A percentile compares a stretch with the other conserved stretches of the same genome.
Evolutionary conservation across 2,329 filamentous ascomycete species (phyloP).

Genomic region (Venturia carpophila): DNA sequence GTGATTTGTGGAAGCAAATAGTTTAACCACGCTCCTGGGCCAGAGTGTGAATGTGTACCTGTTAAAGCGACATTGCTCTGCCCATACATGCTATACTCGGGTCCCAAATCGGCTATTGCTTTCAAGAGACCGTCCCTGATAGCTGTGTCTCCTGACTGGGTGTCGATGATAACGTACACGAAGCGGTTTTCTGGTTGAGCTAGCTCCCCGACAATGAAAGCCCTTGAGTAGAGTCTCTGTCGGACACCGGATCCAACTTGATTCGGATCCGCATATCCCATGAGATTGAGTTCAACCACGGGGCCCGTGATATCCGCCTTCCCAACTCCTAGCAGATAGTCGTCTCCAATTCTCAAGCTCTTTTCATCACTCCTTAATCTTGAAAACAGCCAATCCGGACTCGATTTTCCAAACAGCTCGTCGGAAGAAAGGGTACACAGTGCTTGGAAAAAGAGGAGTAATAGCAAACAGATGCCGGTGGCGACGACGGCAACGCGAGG

Average conservation of each 20-base stretch:
- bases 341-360: conserved; percentile 10
- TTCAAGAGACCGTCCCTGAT: conserved; percentile 80
- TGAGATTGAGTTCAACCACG: conserved; percentile 83
- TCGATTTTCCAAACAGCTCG: neutral
- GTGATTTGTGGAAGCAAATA: conserved; percentile 90
- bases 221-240: conserved; percentile 79
- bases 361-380: neutral
- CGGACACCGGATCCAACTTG: conserved; percentile 78
- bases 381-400: neutral
- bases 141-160: conserved; percentile 81
- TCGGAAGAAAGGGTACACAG: neutral
- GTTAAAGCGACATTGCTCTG: conserved; percentile 81
- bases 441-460: neutral
- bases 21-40: conserved; percentile 88
- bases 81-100: conserved; percentile 65
- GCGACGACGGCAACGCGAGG: neutral
- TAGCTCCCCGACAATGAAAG: conserved; percentile 75
- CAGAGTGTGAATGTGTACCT: conserved; percentile 87
- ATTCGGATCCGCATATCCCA: conserved; percentile 81
- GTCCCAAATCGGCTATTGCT: conserved; percentile 59
- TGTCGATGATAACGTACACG: conserved; percentile 81
- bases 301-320: conserved; percentile 71
- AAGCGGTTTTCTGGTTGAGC: conserved; percentile 62
- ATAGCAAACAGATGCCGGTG: conserved; percentile 5
- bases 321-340: conserved; percentile 58